Conservation (phyloP, 2,329 filamentous ascomycete species). For the Chrysosporium keratinophilum region DNA sequence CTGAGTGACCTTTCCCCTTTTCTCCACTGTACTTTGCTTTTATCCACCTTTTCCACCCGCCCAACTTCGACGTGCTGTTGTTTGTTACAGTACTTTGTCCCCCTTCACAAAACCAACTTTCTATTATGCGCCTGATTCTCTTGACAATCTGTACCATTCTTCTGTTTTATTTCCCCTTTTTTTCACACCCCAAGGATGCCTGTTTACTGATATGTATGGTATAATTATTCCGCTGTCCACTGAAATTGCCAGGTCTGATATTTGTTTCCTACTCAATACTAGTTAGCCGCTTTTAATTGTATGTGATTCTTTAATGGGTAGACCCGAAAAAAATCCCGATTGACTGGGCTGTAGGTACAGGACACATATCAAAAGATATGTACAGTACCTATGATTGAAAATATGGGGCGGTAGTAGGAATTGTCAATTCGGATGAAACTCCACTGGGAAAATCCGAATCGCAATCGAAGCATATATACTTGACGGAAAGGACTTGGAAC, state of each 20-base stretch:
- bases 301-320: too few relatives aligned
- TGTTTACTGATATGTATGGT: not conserved
- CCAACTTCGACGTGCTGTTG: not conserved
- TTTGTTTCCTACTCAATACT: not conserved
- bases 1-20: not conserved
- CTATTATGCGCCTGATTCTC: not conserved
- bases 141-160: not conserved
- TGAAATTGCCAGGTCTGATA: not conserved
- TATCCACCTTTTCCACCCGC: too few relatives aligned
- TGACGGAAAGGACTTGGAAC: too few relatives aligned
- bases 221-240: not conserved
- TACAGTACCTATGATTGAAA: too few relatives aligned
- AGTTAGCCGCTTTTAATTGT: too few relatives aligned
- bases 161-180: not conserved
- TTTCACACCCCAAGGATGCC: not conserved
- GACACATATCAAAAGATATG: too few relatives aligned
- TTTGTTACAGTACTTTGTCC: not conserved
- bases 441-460: too few relatives aligned
- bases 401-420: too few relatives aligned
- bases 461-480: too few relatives aligned
- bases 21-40: not conserved
- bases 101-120: not conserved
- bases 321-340: not conserved
- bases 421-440: too few relatives aligned
- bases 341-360: too few relatives aligned